Conservation (phyloP, 352 stramenopile species). For the Blastocystis sp. region DNA sequence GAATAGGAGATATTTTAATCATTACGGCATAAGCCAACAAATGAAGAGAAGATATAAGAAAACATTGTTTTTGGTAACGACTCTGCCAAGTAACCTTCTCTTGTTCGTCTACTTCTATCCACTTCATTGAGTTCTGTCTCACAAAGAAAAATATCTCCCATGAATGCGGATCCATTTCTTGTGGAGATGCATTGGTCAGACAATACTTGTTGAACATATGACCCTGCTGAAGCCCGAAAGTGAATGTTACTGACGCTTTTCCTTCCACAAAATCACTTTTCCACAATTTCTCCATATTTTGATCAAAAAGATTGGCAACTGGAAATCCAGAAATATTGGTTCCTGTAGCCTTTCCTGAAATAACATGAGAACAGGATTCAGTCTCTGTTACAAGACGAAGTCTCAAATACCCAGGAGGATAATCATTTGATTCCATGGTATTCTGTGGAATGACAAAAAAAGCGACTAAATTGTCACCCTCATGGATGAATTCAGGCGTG, state of each 20-base stretch:
- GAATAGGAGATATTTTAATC: neutral
- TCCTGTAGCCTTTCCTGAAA: neutral
- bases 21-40: neutral
- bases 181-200: neutral
- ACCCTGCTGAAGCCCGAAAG: neutral
- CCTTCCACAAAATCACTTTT: neutral
- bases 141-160: neutral
- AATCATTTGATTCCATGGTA: neutral
- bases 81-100: neutral
- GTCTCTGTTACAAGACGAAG: neutral
- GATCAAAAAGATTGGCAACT: neutral
- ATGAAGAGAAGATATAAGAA: neutral
- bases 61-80: slow-evolving; percentile 44
- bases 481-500: neutral
- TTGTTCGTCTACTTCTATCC: neutral
- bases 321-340: neutral
- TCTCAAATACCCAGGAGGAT: neutral
- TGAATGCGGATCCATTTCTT: neutral
- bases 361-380: neutral
- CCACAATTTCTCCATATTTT: neutral
- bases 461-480: slow-evolving; percentile 10
- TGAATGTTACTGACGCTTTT: neutral
- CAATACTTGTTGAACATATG: slow-evolving; percentile 51
- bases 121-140: neutral
- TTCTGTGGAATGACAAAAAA: neutral